Evolutionary conservation across 2,329 filamentous ascomycete genomes (phyloP).

Genomic region (Fusarium euwallaceae): DNA sequence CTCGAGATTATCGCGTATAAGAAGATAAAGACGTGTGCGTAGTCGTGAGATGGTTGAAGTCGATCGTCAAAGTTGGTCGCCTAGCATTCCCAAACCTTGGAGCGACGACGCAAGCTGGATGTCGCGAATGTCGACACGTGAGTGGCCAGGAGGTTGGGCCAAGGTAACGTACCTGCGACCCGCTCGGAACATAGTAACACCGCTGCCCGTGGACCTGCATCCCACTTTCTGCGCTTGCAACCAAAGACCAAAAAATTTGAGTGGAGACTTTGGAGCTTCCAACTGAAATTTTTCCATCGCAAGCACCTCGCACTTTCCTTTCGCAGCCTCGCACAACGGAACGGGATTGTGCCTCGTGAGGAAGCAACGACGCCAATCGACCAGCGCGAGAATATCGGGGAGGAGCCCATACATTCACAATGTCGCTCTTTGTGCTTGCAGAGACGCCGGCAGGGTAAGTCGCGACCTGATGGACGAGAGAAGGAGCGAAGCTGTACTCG

Average conservation of each 20-base stretch:
- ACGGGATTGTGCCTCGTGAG: constrained; percentile 54
- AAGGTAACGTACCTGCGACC: constrained; percentile 25
- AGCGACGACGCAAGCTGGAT: constrained; percentile 40
- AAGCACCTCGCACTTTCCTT: constrained; percentile 51
- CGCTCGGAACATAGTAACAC: constrained; percentile 45
- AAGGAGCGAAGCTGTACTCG: constrained; percentile 22
- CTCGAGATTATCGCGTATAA: constrained; percentile 12
- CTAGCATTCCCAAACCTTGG: constrained; percentile 44
- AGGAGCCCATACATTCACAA: constrained; percentile 59
- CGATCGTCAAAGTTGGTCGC: constrained; percentile 43
- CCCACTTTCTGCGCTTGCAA: constrained; percentile 46
- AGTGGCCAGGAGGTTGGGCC: constrained; percentile 38
- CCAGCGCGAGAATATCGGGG: constrained; percentile 49
- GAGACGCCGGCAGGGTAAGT: constrained; percentile 88
- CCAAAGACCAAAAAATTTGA: constrained; percentile 54
- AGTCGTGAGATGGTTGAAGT: constrained; percentile 34
- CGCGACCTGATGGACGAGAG: constrained; percentile 22
- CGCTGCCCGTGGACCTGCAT: constrained; percentile 43
- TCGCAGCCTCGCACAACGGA: constrained; percentile 51
- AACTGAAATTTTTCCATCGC: constrained; percentile 59
- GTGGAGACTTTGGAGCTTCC: constrained; percentile 54
- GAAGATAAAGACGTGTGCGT: constrained; percentile 22
- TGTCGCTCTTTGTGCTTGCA: constrained; percentile 93
- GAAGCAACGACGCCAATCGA: constrained; percentile 51
- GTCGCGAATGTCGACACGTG: constrained; percentile 45